Evolutionary conservation across 208 protist genomes (phyloP).

Genomic region (Lotmaria passim): DNA sequence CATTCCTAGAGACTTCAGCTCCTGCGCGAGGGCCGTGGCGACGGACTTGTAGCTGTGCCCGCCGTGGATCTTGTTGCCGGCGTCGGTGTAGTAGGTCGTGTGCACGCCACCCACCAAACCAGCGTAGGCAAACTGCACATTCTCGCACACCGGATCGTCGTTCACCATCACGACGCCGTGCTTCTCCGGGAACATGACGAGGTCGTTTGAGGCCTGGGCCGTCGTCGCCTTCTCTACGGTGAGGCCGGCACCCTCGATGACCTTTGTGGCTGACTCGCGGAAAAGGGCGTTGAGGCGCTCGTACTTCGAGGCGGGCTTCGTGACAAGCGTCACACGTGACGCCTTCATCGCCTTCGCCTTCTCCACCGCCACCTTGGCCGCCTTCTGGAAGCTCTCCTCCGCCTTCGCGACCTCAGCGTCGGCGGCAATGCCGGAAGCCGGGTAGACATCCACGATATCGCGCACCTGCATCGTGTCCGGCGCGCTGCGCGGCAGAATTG

Average conservation of each 20-base stretch:
- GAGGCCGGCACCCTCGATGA: constrained; percentile 67
- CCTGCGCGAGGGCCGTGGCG: constrained; percentile 64
- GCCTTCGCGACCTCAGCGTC: constrained; percentile 56
- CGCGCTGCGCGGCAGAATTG: constrained; percentile 63
- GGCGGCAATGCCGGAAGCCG: constrained; percentile 65
- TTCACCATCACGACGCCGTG: constrained; percentile 71
- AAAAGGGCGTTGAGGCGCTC: constrained; percentile 74
- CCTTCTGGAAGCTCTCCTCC: constrained; percentile 55
- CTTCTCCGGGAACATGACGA: constrained; percentile 78
- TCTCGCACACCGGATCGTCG: constrained; percentile 71
- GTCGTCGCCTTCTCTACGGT: constrained; percentile 60
- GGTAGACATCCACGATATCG: constrained; percentile 78
- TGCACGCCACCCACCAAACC: constrained; percentile 70
- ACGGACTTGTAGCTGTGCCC: constrained; percentile 83
- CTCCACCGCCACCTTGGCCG: constrained; percentile 65
- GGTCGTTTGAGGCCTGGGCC: constrained; percentile 60
- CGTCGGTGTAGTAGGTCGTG: constrained; percentile 64
- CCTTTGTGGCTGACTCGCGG: constrained; percentile 45
- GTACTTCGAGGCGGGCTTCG: constrained; percentile 81
- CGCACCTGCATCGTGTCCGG: constrained; percentile 68
- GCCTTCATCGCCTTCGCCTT: constrained; percentile 66
- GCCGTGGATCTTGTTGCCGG: constrained; percentile 60
- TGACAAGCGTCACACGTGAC: constrained; percentile 70
- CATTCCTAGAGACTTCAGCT: constrained; percentile 73
- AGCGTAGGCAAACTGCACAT: constrained; percentile 74